Evolutionary conservation across 129 eudicot genomes (phyloP), one percentile per base, ranked within the genome.

Genomic region (Helichrysum umbraculigerum): DNA sequence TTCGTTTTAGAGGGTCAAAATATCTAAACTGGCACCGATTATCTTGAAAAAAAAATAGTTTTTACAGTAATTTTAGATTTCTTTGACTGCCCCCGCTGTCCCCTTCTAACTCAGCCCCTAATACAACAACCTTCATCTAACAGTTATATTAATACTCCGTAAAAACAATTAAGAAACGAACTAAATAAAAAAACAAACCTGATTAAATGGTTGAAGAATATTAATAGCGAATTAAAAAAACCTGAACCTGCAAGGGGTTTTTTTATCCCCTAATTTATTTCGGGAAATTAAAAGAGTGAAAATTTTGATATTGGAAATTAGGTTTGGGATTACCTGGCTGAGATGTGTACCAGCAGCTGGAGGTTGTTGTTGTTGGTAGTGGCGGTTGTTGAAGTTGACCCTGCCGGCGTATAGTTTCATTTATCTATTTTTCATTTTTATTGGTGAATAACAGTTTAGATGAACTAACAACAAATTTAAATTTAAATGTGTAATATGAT

Each of bases 301-400:
- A 25, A 25, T 25, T 25, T 25, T 25, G 28, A 25, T 11, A 72
- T 59, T 35, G 22, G 4, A 58, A 58, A 34, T 58, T 57, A 10
- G 22, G 77, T 30, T 34, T 34, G 35, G 56, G 52, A 33, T 72
- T 58, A 58, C 67, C 67, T 72, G 28, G 28, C 28, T 25, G 66
- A 6, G 66, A 71, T 51, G 5, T 44, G 52, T 11, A 16, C 11
- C 17, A 44, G 63, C 29, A 52, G 75, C 19, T 57, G 44, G 60
- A 29, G 74, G 62, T 70, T 52, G 61, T 28, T 30, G 61, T 2
- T 32, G 34, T 1, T 2, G 34, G 56, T 52, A 4, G 3, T 2
- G 34, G 56, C 30, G 64, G 19, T 30, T 44, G 50, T 25, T 25
- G 50, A 42, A 25, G 28, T 14, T 42, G 14, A 9, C 10, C 10